These are phyloP conservation scores for Zymoseptoria ardabiliae DNA, from an alignment of 2,329 filamentous ascomycete species.

Conservation along the genomic window DNA sequence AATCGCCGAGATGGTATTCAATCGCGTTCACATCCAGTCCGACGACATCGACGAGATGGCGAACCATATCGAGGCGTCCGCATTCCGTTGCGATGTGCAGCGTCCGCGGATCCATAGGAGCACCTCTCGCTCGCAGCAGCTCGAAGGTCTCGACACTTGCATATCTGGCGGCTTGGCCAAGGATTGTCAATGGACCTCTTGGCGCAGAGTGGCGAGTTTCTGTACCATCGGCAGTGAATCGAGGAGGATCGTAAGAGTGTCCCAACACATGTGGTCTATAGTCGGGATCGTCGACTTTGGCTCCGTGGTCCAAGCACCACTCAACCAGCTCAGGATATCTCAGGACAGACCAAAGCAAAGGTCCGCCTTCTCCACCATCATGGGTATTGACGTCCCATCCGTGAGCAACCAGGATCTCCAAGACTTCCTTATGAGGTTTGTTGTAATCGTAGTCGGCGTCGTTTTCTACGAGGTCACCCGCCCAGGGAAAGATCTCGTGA, in stretches of 20 bases:
- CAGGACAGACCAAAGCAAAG: neutral
- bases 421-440: neutral
- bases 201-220: neutral
- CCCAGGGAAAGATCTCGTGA: neutral
- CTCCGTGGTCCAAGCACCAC: neutral
- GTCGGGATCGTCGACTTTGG: neutral
- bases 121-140: neutral
- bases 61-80: neutral
- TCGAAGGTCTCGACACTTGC: neutral
- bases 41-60: neutral
- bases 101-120: neutral
- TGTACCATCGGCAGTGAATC: too few species aligned
- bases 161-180: neutral
- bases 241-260: too few species aligned
- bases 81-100: neutral
- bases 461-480: neutral
- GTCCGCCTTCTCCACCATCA: neutral
- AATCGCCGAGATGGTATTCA: neutral
- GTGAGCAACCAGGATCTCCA: neutral
- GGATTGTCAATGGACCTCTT: neutral
- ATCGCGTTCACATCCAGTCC: neutral
- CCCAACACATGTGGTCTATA: too few species aligned
- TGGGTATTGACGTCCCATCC: neutral
- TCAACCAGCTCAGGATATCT: neutral
- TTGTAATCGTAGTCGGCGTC: neutral